Evolutionary conservation across 2,329 filamentous ascomycete genomes (phyloP), one percentile per base, ranked within the genome.

Genomic region (Arthrobotrys sinensis): DNA sequence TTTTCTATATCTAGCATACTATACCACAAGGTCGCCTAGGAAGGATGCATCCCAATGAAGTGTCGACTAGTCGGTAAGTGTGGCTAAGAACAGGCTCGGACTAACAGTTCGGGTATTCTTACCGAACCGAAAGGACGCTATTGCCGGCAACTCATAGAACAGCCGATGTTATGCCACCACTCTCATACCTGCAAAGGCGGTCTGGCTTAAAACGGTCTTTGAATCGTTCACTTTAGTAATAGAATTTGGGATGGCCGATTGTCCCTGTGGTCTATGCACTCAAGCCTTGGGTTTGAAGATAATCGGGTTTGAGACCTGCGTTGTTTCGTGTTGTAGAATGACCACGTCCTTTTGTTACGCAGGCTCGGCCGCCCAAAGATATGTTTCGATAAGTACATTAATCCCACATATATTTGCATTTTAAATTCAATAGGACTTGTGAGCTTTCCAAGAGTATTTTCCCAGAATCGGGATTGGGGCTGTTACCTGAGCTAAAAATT

Each of bases 101-200:
- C 60, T 73, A 34, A 73, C 69, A 32, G 36, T 66, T 73, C 69
- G 69, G 69, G 60, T 73, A 52, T 24, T 73, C 60, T 43, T 73
- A 60, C 69, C 64, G 19, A 24, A 36, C 53, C 46, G 53, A 45
- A 53, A 38, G 21, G 14, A 28, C 34, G 16, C 46, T 40, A 55
- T 16, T 5, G 11, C 48, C 65, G 10, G n/a, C 36, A 69, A 52
- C 62, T 52, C 14, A 53, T 14, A 45, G 38, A 68, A 68, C 50
- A 68, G 50, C 65, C 65, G 65, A 68, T 40, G 46, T 40, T 34
- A 40, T 53, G 38, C 34, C 50, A 68, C 19, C 16, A 11, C 52
- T 21, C 32, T 57, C 16, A 32, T 5, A 45, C 40, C n/a, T 16
- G 45, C 10, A 14, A 14, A 14, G n/a, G 14, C 32, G 14, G 5